phyloP scores from a whole-genome alignment of 352 stramenopile genomes.

The Pythium phragmiticola region DNA sequence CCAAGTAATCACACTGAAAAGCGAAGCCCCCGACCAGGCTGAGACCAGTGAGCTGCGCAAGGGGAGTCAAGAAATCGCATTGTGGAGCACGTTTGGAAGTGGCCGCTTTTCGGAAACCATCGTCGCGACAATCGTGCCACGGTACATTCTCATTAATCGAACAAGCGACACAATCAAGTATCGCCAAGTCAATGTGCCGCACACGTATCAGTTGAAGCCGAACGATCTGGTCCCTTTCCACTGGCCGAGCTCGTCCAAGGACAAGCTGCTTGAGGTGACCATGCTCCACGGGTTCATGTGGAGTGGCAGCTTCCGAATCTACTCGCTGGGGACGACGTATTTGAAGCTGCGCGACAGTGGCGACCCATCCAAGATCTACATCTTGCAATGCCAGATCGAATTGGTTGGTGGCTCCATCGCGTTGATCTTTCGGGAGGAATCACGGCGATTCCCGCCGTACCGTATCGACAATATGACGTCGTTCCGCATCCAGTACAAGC shows the following conservation, averaged over 20 bases:
- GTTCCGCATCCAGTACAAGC: slow-evolving; percentile 86
- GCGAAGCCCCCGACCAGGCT: slow-evolving; percentile 55
- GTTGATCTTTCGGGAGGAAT: slow-evolving; percentile 84
- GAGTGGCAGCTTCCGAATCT: slow-evolving; percentile 85
- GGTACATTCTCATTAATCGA: slow-evolving; percentile 88
- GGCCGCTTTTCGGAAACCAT: slow-evolving; percentile 85
- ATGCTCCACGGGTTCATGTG: slow-evolving; percentile 80
- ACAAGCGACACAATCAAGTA: slow-evolving; percentile 85
- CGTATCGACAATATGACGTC: slow-evolving; percentile 92
- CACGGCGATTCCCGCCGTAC: slow-evolving; percentile 84
- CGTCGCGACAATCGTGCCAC: slow-evolving; percentile 80
- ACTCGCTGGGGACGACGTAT: slow-evolving; percentile 84
- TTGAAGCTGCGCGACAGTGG: slow-evolving; percentile 79
- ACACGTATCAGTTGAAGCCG: slow-evolving; percentile 65
- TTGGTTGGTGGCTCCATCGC: slow-evolving; percentile 84
- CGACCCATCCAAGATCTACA: slow-evolving; percentile 78
- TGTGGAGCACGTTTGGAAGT: slow-evolving; percentile 85
- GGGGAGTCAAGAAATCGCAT: slow-evolving; percentile 73
- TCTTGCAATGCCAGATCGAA: slow-evolving; percentile 87
- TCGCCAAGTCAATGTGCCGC: slow-evolving; percentile 69
- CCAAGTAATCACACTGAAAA: slow-evolving; percentile 85
- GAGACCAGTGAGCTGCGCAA: slow-evolving; percentile 61
- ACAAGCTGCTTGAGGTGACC: slow-evolving; percentile 85
- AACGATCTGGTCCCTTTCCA: slow-evolving; percentile 86
- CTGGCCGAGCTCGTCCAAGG: slow-evolving; percentile 71